These are phyloP conservation scores for Linnemannia schmuckeri DNA, from an alignment of 192 early-diverging fungal species.

Conservation along the genomic window DNA sequence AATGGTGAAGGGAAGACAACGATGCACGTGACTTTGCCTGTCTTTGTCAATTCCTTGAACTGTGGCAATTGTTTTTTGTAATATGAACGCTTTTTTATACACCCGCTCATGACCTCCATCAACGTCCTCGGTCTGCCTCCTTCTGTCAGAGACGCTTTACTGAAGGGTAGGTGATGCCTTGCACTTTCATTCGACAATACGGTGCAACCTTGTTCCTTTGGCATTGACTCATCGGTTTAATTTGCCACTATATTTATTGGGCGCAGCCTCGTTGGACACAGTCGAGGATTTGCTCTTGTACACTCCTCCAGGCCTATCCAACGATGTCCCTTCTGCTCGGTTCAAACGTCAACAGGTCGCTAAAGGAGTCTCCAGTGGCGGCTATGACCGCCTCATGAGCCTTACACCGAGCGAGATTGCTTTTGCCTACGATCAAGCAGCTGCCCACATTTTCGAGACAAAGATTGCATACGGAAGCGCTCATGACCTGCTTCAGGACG, in stretches of 20 bases:
- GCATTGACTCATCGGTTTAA: background rate
- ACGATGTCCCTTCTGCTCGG: slow-evolving; percentile 14
- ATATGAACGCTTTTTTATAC: background rate
- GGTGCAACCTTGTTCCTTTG: background rate
- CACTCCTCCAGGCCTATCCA: slow-evolving; percentile 21
- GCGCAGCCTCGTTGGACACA: slow-evolving; percentile 46
- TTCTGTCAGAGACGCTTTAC: slow-evolving; percentile 26
- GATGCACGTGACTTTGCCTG: background rate
- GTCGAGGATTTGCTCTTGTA: slow-evolving; percentile 48
- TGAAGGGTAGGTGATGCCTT: slow-evolving; percentile 11
- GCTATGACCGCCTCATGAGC: slow-evolving; percentile 35
- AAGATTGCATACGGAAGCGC: slow-evolving; percentile 53
- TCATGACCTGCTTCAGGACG: slow-evolving; percentile 46
- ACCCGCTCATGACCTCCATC: slow-evolving; percentile 43
- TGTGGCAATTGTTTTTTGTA: background rate
- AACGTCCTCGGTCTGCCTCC: slow-evolving; percentile 33
- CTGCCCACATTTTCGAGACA: slow-evolving; percentile 27
- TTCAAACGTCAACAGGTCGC: slow-evolving; percentile 46
- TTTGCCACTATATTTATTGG: background rate
- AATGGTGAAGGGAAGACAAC: background rate
- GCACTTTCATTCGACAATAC: background rate
- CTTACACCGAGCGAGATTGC: slow-evolving; percentile 35
- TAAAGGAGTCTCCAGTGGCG: slow-evolving; percentile 22
- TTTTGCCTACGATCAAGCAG: slow-evolving; percentile 33
- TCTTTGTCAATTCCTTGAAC: background rate